A percentile compares a stretch with the other conserved stretches of the same genome.
Evolutionary conservation across 768 basidiomycete species (phyloP).

Genomic region (Sutorius australiensis): DNA sequence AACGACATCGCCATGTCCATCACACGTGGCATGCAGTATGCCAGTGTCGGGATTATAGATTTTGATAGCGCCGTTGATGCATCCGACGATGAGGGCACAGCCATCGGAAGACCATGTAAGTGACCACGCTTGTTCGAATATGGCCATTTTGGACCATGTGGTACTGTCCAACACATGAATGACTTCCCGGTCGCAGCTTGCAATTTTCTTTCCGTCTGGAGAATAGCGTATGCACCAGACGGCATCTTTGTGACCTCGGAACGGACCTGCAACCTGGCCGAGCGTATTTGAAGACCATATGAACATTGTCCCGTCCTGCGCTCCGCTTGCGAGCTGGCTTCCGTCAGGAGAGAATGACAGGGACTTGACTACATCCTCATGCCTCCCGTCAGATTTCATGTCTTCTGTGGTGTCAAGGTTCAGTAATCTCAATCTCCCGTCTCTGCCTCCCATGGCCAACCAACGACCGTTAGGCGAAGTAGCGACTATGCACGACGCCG

Average conservation of each 20-base stretch:
- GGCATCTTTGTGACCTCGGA: conserved; percentile 6
- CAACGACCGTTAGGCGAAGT: conserved; percentile 8
- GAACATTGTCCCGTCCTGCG: conserved; percentile 12
- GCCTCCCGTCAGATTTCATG: conserved; percentile 1
- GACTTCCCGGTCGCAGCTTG: conserved; percentile 18
- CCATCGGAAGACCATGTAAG: conserved; percentile 19
- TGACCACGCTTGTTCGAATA: conserved; percentile 18
- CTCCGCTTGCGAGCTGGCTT: conserved; percentile 14
- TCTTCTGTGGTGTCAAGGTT: background rate
- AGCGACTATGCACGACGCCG: background rate
- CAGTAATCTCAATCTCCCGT: conserved; percentile 12
- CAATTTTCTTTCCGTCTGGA: conserved; percentile 16
- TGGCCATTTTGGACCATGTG: background rate
- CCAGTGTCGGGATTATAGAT: conserved; percentile 10
- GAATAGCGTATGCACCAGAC: conserved; percentile 21
- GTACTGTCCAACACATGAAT: conserved; percentile 16
- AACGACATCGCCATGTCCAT: conserved; percentile 19
- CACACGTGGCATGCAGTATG: background rate
- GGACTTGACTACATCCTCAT: conserved; percentile 8
- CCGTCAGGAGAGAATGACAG: conserved; percentile 19
- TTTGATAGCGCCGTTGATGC: conserved; percentile 15
- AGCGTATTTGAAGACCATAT: conserved; percentile 17
- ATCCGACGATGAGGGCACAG: conserved; percentile 16
- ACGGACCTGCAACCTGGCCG: conserved; percentile 2
- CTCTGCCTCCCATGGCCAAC: conserved; percentile 18